phyloP scores from a whole-genome alignment of 2,329 filamentous ascomycete species.

The Atkinsonella hypoxylon region DNA sequence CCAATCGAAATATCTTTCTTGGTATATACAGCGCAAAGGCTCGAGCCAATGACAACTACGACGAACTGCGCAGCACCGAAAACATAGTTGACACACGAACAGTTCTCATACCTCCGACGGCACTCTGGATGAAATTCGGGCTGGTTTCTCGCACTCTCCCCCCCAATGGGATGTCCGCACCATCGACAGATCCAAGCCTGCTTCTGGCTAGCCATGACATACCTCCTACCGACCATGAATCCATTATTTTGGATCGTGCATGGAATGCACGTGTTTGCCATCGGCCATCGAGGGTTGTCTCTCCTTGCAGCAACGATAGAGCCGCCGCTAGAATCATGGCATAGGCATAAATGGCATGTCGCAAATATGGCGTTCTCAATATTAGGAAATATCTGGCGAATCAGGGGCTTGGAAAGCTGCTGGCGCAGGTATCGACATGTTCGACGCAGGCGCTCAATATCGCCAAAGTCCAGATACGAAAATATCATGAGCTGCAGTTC shows the following conservation, averaged over 20 bases:
- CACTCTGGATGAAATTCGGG: constrained; percentile 29
- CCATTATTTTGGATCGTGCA: constrained; percentile 25
- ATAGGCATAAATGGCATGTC: constrained; percentile 29
- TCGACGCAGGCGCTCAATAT: constrained; percentile 29
- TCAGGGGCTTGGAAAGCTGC: constrained; percentile 22
- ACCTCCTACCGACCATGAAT: constrained; percentile 23
- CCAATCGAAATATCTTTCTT: background rate
- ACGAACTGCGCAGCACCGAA: constrained; percentile 26
- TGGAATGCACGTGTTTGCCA: constrained; percentile 26
- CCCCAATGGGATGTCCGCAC: constrained; percentile 28
- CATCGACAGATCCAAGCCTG: constrained; percentile 30
- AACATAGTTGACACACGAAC: constrained; percentile 25
- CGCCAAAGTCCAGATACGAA: constrained; percentile 26
- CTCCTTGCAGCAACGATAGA: constrained; percentile 8
- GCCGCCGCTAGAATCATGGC: constrained; percentile 16
- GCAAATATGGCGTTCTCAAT: constrained; percentile 19
- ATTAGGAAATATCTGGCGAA: constrained; percentile 25
- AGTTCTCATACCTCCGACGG: constrained; percentile 24
- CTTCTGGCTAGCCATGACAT: constrained; percentile 23
- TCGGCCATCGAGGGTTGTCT: constrained; percentile 20
- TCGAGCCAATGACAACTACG: background rate
- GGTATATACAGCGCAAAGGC: background rate
- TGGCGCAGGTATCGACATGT: constrained; percentile 26
- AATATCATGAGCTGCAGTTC: constrained; percentile 31
- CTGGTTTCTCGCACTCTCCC: constrained; percentile 18